Evolutionary conservation across 768 basidiomycete genomes (phyloP).

Genomic region (Myochromella boudieri): DNA sequence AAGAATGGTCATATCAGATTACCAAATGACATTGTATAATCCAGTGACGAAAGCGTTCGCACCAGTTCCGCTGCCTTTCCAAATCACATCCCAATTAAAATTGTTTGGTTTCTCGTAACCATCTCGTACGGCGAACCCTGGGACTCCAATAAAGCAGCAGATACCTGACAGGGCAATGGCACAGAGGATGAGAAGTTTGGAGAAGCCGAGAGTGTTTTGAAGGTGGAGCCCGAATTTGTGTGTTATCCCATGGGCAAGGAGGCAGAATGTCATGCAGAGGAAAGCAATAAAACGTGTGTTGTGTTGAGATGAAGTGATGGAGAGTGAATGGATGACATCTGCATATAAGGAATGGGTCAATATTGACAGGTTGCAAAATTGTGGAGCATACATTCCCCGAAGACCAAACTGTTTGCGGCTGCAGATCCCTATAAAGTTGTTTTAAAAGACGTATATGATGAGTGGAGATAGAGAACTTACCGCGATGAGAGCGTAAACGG

Average conservation of each 20-base stretch:
- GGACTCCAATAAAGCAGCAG: conserved; percentile 45
- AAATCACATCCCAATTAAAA: conserved; percentile 57
- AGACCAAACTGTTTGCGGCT: conserved; percentile 61
- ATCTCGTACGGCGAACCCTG: conserved; percentile 49
- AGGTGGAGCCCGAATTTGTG: conserved; percentile 57
- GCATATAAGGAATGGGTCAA: background rate
- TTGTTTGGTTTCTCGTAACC: conserved; percentile 56
- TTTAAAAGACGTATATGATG: background rate
- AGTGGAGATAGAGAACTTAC: conserved; percentile 31
- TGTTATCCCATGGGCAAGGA: conserved; percentile 55
- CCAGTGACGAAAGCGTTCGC: conserved; percentile 63
- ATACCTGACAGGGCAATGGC: conserved; percentile 55
- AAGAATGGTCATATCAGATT: conserved; percentile 13
- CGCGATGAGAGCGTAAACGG: conserved; percentile 57
- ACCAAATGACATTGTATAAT: conserved; percentile 74
- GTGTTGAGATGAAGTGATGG: conserved; percentile 40
- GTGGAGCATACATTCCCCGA: conserved; percentile 64
- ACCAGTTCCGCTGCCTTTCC: conserved; percentile 58
- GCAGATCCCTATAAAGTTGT: conserved; percentile 55
- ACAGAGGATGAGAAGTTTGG: conserved; percentile 60
- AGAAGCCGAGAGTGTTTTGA: conserved; percentile 62
- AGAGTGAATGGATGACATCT: conserved; percentile 63
- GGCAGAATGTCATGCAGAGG: conserved; percentile 53
- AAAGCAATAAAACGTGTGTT: conserved; percentile 56
- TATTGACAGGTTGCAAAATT: background rate